These are phyloP conservation scores for Cladophialophora psammophila DNA, from an alignment of 2,329 filamentous ascomycete species.

Conservation along the genomic window DNA sequence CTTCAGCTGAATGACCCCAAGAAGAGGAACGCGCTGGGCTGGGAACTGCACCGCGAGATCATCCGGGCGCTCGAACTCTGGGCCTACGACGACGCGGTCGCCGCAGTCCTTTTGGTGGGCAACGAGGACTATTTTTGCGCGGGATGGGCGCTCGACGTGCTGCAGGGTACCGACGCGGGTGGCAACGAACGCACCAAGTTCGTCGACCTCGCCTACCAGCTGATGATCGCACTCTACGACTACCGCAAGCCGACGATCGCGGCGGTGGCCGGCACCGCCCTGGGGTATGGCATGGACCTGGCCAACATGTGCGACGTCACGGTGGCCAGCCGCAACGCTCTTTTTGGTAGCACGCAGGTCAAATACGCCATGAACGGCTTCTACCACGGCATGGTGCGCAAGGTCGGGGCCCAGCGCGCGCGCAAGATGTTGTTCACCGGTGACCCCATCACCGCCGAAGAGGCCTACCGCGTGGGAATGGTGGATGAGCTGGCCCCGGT, in stretches of 20 bases:
- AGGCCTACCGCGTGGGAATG: too few species aligned
- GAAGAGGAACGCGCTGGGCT: background rate
- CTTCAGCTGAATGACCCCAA: background rate
- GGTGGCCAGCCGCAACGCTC: too few species aligned
- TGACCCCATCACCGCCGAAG: too few species aligned
- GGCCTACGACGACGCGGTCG: background rate
- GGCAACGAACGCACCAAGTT: conserved; percentile 1
- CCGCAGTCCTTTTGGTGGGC: conserved; percentile 1
- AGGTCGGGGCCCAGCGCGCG: too few species aligned
- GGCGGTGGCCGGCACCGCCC: too few species aligned
- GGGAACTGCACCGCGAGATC: conserved; percentile 6
- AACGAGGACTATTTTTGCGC: conserved; percentile 1
- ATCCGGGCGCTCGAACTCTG: background rate
- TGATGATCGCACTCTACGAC: conserved; percentile 2
- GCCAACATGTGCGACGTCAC: too few species aligned
- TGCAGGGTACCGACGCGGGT: background rate
- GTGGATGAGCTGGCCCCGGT: too few species aligned
- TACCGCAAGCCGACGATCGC: conserved; percentile 4
- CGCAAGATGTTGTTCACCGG: too few species aligned
- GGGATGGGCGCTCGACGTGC: background rate
- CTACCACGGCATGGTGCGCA: too few species aligned
- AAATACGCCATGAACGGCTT: too few species aligned
- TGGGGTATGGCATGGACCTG: too few species aligned
- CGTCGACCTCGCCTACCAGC: background rate
- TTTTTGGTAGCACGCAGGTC: too few species aligned